These are phyloP conservation scores for Tuber indicum DNA, from an alignment of 495 filamentous ascomycete genomes.

Conservation along the genomic window DNA sequence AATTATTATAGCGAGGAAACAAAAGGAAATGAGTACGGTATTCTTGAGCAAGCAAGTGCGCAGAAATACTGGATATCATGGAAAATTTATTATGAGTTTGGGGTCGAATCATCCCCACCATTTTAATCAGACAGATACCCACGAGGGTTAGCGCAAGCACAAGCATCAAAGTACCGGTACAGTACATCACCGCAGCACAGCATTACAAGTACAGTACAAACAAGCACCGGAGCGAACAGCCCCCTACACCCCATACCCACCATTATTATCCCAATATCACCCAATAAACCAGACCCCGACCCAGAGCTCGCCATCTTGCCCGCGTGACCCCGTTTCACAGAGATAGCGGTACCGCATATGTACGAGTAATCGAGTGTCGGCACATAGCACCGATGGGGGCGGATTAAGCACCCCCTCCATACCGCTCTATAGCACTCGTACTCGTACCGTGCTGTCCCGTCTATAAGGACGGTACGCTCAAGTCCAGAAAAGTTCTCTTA, in stretches of 20 bases:
- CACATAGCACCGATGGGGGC: neutral
- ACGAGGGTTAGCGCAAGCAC: neutral
- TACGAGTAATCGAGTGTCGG: neutral
- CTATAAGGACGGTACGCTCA: too few relatives aligned
- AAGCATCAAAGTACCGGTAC: neutral
- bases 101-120: neutral
- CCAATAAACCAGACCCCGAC: neutral
- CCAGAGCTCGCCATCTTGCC: neutral
- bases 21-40: neutral
- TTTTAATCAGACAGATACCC: neutral
- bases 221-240: neutral
- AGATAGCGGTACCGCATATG: neutral
- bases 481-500: too few relatives aligned
- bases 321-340: neutral
- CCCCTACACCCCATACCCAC: neutral
- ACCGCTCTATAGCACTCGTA: too few relatives aligned
- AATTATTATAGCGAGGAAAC: neutral
- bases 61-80: neutral
- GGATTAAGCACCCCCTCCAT: neutral
- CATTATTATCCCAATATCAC: neutral
- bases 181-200: too few relatives aligned
- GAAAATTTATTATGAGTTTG: neutral
- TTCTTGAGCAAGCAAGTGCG: neutral
- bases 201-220: neutral
- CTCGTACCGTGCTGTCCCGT: neutral